Evolutionary conservation across 768 basidiomycete species (phyloP), one percentile per base, ranked within the genome.

Genomic region (Boletus vinaceobasis): DNA sequence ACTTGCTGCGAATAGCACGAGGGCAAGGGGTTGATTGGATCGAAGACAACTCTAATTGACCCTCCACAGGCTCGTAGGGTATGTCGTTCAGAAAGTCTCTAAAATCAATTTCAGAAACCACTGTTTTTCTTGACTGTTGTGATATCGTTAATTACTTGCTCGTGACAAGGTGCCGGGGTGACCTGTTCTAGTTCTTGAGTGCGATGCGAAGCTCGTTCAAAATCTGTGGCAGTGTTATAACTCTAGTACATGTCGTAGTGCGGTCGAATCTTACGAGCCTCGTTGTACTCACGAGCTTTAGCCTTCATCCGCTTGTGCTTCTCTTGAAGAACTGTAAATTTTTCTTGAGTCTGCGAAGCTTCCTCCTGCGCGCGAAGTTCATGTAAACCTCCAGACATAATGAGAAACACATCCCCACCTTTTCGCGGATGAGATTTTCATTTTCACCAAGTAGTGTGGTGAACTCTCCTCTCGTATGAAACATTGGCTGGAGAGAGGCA

Each of bases 271-370:
- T 27, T n/a, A 58, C 67, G 50, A 55, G 48, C 69, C 56, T 68
- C 58, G 3, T 53, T 21, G 46, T 51, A 60, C 38, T 64, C 62
- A 27, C 44, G 31, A 31, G 39, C 48, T 44, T 52, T 52, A 17
- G 50, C 57, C 53, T 69, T 71, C 17, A 45, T 43, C 17, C 47
- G 60, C 36, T 33, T 59, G 31, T 69, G 64, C 46, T 68, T 71
- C 13, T 51, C 62, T 32, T 42, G 59, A 10, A 68, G 43, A 8
- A 1, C 35, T 4, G 35, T 19, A 32, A 66, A 7, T 29, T 57
- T 58, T 35, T 55, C 53, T 29, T 48, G 38, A 17, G 29, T 53
- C 15, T 32, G 53, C 8, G 36, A 52, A 23, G 55, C 56, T 32
- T 53, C 48, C 36, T 57, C 57, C 69, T 68, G 47, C 15, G 6